Evolutionary conservation across 768 basidiomycete species (phyloP).

Genomic region (Daedaleopsis sinensis): DNA sequence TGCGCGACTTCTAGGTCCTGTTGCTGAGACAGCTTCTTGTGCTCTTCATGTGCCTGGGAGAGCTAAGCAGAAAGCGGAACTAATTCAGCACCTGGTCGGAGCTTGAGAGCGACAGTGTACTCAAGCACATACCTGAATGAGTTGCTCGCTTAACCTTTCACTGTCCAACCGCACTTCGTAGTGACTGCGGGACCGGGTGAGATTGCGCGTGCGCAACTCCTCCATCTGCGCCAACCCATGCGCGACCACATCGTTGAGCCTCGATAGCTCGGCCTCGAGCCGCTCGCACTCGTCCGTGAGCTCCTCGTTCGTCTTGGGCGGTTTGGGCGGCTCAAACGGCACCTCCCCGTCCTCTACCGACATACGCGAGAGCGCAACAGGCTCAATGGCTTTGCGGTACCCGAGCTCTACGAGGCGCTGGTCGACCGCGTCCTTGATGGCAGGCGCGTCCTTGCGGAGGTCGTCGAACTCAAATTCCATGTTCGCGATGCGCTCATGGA

Average conservation of each 20-base stretch:
- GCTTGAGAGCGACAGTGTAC: not conserved
- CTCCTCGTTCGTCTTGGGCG: conserved; percentile 7
- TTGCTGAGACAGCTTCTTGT: not conserved
- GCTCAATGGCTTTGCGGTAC: not conserved
- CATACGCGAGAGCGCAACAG: not conserved
- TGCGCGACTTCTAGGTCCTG: not conserved
- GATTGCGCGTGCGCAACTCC: conserved; percentile 4
- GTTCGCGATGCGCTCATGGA: conserved; percentile 13
- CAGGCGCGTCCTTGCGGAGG: not conserved
- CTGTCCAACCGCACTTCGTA: conserved; percentile 12
- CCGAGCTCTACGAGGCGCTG: not conserved
- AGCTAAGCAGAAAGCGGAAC: not conserved
- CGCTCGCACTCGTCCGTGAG: conserved; percentile 6
- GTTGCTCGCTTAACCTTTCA: not conserved
- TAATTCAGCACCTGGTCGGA: not conserved
- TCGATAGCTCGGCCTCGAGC: not conserved
- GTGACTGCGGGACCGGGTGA: conserved; percentile 1
- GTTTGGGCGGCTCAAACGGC: not conserved
- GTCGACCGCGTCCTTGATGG: not conserved
- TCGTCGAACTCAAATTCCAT: conserved; percentile 7
- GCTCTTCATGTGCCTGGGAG: not conserved
- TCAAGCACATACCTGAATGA: conserved; percentile 6
- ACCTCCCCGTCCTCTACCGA: conserved; percentile 7
- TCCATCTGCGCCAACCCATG: conserved; percentile 1
- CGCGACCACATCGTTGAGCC: not conserved